These are phyloP conservation scores for Emydomyces testavorans DNA, from an alignment of 2,329 filamentous ascomycete genomes.

Conservation along the genomic window DNA sequence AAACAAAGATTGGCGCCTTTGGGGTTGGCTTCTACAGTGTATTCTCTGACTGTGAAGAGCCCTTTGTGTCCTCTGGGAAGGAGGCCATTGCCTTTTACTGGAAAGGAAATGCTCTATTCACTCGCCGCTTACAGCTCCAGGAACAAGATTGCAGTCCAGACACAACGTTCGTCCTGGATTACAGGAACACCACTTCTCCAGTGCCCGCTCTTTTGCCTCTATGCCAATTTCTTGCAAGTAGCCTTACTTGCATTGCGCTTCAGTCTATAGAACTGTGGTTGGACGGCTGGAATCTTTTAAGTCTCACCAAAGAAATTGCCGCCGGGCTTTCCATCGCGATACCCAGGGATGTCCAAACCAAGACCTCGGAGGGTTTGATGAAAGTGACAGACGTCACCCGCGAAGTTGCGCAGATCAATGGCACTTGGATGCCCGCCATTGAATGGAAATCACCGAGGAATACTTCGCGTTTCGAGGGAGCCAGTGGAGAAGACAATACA, in stretches of 20 bases:
- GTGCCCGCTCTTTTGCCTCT: slow-evolving; percentile 76
- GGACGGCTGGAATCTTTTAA: slow-evolving; percentile 72
- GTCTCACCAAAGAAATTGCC: slow-evolving; percentile 72
- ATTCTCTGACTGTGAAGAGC: slow-evolving; percentile 95
- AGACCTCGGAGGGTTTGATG: slow-evolving; percentile 81
- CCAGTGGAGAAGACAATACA: slow-evolving; percentile 29
- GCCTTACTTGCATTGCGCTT: slow-evolving; percentile 86
- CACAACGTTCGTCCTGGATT: slow-evolving; percentile 91
- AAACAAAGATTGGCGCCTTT: slow-evolving; percentile 97
- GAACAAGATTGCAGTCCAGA: slow-evolving; percentile 54
- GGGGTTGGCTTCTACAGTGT: slow-evolving; percentile 98
- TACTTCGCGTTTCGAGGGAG: slow-evolving; percentile 28
- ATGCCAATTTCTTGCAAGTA: slow-evolving; percentile 85
- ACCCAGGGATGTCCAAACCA: slow-evolving; percentile 66
- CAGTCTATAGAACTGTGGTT: slow-evolving; percentile 81
- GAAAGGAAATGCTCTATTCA: slow-evolving; percentile 97
- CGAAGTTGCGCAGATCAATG: slow-evolving; percentile 85
- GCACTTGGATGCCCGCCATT: slow-evolving; percentile 73
- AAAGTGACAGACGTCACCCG: slow-evolving; percentile 67
- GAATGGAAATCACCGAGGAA: slow-evolving; percentile 61
- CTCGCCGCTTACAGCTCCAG: slow-evolving; percentile 66
- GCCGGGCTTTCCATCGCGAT: slow-evolving; percentile 61
- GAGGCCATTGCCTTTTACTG: slow-evolving; percentile 98
- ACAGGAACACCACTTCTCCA: slow-evolving; percentile 76
- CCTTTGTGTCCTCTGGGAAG: slow-evolving; percentile 83